Base-by-base conservation (phyloP, 768 basidiomycete genomes). In the Mycena belliarum region DNA sequence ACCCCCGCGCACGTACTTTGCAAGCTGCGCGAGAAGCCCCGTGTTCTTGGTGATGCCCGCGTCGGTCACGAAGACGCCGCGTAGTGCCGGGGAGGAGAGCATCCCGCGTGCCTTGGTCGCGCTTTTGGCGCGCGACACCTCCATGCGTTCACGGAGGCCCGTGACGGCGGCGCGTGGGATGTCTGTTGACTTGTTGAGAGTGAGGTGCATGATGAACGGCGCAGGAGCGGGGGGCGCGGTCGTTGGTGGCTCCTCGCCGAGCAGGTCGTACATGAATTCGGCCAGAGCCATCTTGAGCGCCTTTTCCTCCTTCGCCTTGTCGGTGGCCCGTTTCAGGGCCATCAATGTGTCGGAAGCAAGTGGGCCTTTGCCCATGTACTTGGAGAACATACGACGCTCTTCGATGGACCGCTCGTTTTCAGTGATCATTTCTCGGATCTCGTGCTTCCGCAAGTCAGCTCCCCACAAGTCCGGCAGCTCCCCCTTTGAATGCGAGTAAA, bases 51-150 rank as follows among this genome's bases (percentile, higher is more conserved):
- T 46, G 29, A 81, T 68, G 8, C 55, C 67, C 1, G 67, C 59
- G 54, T 77, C 75, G 6, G 71, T 70, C 49, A 78, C 63, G 49
- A 79, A 59, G 24, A 80, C 68, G 12, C 75, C 75, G 25, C 52
- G 49, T 7, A 76, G 64, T 35, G 71, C 65, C 9, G 69, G 61
- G 15, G 72, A 70, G 8, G 63, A 46, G 4, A 78, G 67, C 61
- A 49, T 57, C 33, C 21, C 57, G 25, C 52, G 69, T 33, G 65
- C 64, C 35, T 60, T 60, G 8, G 0, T 26, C 42, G 47, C 37
- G 45, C 15, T 56, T 29, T 54, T 53, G 9, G 26, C 60, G 7
- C 55, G 18, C 6, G 51, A 20, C 14, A 57, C 50, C 1, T 56
- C 55, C 6, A 52, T 24, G 21, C 26, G 5, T 1, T 41, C 48